phyloP scores from a whole-genome alignment of 169 alveolate genomes.

The Besnoitia besnoiti region DNA sequence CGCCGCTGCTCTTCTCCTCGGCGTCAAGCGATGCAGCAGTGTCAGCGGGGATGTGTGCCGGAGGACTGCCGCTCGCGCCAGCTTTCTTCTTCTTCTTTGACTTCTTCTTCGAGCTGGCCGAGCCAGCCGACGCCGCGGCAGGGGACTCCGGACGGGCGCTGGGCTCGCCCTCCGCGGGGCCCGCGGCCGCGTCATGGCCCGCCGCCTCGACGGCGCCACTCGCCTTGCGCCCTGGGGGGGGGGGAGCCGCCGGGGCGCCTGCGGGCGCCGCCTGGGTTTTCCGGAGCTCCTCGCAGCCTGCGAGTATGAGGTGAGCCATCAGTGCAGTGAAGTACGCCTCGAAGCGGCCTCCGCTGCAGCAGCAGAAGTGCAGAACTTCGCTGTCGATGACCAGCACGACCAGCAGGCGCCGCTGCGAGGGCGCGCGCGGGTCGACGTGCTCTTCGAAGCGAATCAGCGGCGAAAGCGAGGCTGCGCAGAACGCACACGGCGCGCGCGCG shows the following conservation, averaged over 20 bases:
- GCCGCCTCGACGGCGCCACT: neutral
- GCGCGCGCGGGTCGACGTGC: neutral
- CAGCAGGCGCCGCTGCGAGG: neutral
- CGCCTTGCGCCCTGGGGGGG: neutral
- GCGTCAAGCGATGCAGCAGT: too few relatives aligned
- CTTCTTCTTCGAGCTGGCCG: neutral
- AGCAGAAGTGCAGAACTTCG: conserved; percentile 42
- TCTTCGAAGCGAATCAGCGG: neutral
- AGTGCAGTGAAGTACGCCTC: conserved; percentile 39
- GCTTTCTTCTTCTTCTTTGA: too few relatives aligned
- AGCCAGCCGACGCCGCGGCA: neutral
- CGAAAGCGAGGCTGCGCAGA: neutral
- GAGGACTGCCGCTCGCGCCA: too few relatives aligned
- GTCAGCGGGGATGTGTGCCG: too few relatives aligned
- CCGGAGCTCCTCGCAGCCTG: neutral
- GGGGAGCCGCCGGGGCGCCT: neutral
- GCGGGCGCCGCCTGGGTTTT: neutral
- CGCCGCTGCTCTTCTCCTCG: neutral
- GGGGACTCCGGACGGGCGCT: neutral
- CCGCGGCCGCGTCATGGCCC: neutral
- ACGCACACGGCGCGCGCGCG: neutral
- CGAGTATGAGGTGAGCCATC: conserved; percentile 24
- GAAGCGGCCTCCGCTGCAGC: conserved; percentile 44
- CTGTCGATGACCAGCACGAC: conserved; percentile 10
- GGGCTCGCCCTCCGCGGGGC: neutral